Percentiles rank a stretch among this genome's conserved stretches.
phyloP scores from a whole-genome alignment of 768 basidiomycete genomes.

The Xerocomellus dryophilus region DNA sequence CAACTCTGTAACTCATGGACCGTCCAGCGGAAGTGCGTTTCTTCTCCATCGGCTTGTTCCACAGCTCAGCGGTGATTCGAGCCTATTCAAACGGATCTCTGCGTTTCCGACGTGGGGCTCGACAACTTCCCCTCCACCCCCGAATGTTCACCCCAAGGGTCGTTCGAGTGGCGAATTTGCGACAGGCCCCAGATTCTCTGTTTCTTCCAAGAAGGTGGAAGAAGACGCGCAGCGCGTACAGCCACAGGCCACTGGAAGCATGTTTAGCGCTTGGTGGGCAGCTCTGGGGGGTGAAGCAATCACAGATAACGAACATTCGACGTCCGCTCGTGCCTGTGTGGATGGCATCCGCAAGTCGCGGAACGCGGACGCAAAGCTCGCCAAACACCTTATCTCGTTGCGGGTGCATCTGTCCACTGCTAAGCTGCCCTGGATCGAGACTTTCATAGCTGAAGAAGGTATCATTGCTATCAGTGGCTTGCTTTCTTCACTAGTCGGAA shows the following conservation, averaged over 20 bases:
- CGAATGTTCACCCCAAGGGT: slow-evolving; percentile 24
- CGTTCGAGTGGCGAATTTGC: slow-evolving; percentile 42
- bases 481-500: slow-evolving; percentile 61
- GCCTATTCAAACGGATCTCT: slow-evolving; percentile 66
- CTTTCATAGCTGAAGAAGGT: slow-evolving; percentile 66
- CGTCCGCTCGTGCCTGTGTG: slow-evolving; percentile 61
- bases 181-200: slow-evolving; percentile 20
- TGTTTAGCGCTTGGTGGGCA: slow-evolving; percentile 76
- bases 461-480: slow-evolving; percentile 58
- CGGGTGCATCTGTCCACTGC: slow-evolving; percentile 86
- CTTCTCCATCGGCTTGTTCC: slow-evolving; percentile 68
- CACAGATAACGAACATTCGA: slow-evolving; percentile 37
- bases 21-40: slow-evolving; percentile 50
- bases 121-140: slow-evolving; percentile 34
- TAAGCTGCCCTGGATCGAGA: slow-evolving; percentile 70
- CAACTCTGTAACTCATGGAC: slow-evolving; percentile 54
- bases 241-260: slow-evolving; percentile 69
- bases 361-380: slow-evolving; percentile 54
- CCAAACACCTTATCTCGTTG: slow-evolving; percentile 76
- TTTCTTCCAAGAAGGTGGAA: slow-evolving; percentile 28
- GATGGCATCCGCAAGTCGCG: slow-evolving; percentile 56
- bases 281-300: slow-evolving; percentile 54
- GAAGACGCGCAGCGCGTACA: slow-evolving; percentile 41
- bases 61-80: slow-evolving; percentile 71
- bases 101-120: slow-evolving; percentile 57